Conservation (phyloP, 2,329 filamentous ascomycete genomes). For the Nigrograna mackinnonii region DNA sequence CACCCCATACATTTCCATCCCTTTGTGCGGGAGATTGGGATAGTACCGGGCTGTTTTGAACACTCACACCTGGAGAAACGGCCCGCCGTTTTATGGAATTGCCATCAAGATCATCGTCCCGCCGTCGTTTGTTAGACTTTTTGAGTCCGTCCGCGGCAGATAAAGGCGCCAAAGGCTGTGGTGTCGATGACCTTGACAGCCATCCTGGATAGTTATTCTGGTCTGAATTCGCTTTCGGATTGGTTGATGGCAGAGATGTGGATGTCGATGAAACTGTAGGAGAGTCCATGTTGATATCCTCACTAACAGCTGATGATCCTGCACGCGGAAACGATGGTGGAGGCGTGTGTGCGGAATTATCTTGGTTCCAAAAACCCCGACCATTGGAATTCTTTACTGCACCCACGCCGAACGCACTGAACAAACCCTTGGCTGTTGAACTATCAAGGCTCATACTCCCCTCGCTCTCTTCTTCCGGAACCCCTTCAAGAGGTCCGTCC, state of each 20-base stretch:
- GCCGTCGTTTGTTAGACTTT: constrained; percentile 68
- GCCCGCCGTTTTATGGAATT: constrained; percentile 87
- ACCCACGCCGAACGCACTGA: constrained; percentile 75
- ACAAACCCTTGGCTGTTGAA: constrained; percentile 48
- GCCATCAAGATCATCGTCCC: constrained; percentile 90
- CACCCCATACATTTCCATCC: constrained; percentile 73
- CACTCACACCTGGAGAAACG: constrained; percentile 88
- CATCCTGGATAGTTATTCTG: constrained; percentile 22
- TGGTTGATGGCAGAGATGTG: constrained; percentile 19
- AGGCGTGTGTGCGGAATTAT: constrained; percentile 61
- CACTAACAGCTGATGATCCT: constrained; percentile 59
- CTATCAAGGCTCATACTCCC: constrained; percentile 61
- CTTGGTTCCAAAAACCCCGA: constrained; percentile 80
- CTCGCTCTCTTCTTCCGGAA: constrained; percentile 63
- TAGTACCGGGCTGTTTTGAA: constrained; percentile 85
- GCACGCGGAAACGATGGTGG: constrained; percentile 62
- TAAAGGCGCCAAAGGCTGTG: constrained; percentile 38
- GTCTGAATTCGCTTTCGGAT: constrained; percentile 19
- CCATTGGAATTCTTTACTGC: constrained; percentile 73
- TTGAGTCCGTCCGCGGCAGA: constrained; percentile 46
- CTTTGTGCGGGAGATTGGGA: constrained; percentile 78
- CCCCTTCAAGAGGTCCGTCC: constrained; percentile 67
- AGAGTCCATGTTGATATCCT: constrained; percentile 75
- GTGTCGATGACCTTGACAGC: constrained; percentile 40
- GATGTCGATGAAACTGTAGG: constrained; percentile 48